Evolutionary conservation across 2,329 filamentous ascomycete genomes (phyloP), one percentile per base, ranked within the genome.

Genomic region (Chaetomiaceae sp.): DNA sequence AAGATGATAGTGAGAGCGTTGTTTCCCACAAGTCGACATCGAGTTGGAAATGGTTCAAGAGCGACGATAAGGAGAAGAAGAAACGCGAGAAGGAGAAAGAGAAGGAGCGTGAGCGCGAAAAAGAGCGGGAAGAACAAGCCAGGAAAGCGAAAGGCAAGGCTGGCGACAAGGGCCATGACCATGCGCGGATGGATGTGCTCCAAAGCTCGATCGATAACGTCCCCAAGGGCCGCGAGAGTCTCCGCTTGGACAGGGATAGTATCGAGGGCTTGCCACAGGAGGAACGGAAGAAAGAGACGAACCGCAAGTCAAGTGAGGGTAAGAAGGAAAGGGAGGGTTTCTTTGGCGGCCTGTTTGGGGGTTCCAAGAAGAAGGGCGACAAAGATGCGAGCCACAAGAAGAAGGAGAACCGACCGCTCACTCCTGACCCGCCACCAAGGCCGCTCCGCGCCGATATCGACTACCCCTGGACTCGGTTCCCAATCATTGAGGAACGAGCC

Each of bases 391-490:
- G 78, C 53, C 79, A 84, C 61, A 91, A 89, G 72, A 95, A 91
- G 70, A 79, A 76, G 30, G 83, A 86, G 61, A 82, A 86, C 43
- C 82, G 90, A 49, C 83, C 86, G 5, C 73, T 89, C 7, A 95
- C 91, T 0, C 91, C 92, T 2, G 90, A 96, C 37, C 85, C 86
- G 11, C 75, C 79, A 1, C 82, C 83, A 58, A 84, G 86, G 46
- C 78, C 85, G 32, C 74, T 95, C 50, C 86, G 84, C 59, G 87
- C 94, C 4, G 92, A 97, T 65, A 80, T 96, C 58, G 92, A 97
- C 69, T 99, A 96, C 71, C 89, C 90, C 62, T 99, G 94, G 89
- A 94, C 90, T 1, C 80, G 94, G 38, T 99, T 97, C 65, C 90
- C 90, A 11, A 92, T 99, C 49, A 76, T 96, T 50, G 92, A 97